Percentiles rank a stretch among this genome's conserved stretches.
Conservation (phyloP, 139 green algal genomes). For the Chlorella sorokiniana region DNA sequence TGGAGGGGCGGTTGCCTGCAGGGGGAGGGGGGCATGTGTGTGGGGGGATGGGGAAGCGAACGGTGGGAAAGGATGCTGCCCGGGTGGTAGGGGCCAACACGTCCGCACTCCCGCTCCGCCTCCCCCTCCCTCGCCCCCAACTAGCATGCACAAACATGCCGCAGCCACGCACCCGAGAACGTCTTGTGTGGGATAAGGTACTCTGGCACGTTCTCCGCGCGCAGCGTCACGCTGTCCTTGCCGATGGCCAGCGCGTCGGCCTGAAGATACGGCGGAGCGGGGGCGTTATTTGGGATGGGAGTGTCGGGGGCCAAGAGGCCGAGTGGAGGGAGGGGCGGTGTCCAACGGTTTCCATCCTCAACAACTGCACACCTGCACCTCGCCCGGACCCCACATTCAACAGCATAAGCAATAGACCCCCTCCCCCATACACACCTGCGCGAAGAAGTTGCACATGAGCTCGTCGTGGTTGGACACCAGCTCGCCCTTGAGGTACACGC, state of each 20-base stretch:
- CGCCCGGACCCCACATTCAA: not conserved
- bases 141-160: not conserved
- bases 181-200: slow-evolving; percentile 95
- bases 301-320: too few species aligned
- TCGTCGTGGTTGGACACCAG: slow-evolving; percentile 99
- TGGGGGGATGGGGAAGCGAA: not conserved
- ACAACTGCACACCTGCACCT: too few species aligned
- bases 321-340: too few species aligned
- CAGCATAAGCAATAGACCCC: not conserved
- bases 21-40: not conserved
- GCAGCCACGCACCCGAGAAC: slow-evolving; percentile 49
- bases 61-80: not conserved
- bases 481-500: slow-evolving; percentile 88
- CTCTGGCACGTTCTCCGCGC: slow-evolving; percentile 81
- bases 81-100: not conserved
- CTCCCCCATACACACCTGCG: slow-evolving; percentile 37
- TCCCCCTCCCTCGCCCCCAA: too few species aligned
- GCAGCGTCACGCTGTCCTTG: slow-evolving; percentile 88
- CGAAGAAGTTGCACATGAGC: slow-evolving; percentile 99
- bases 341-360: too few species aligned
- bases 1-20: slow-evolving; percentile 88
- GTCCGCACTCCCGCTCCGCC: too few species aligned
- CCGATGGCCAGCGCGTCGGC: slow-evolving; percentile 95
- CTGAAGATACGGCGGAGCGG: slow-evolving; percentile 7
- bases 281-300: too few species aligned